Base-by-base conservation (phyloP, 768 basidiomycete species). In the Austroboletus festivus region DNA sequence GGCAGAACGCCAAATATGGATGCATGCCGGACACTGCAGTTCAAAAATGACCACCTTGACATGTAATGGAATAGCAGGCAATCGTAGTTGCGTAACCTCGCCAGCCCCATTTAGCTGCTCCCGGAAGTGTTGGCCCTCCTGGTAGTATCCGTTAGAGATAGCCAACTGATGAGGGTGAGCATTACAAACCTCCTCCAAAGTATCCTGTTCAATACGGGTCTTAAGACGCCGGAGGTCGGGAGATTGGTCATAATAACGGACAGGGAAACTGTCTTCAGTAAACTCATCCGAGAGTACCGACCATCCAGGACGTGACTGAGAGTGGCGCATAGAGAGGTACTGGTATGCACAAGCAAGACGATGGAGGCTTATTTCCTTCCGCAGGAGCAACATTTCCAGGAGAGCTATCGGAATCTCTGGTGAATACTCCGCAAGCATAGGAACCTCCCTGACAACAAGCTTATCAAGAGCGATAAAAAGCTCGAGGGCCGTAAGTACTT, bases 31-130 rank as follows among this genome's bases (percentile, higher is more conserved):
- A 34, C 65, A 65, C 10, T 46, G 42, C 9, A 75, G 51, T 38
- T 78, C 75, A 39, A 78, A 77, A 2, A 75, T 56, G 2, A 65
- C 56, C 0, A 57, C 53, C 42, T 68, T 58, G 0, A 60, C 58
- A 8, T 52, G 34, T 11, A 55, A 9, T 4, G 11, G 15, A 15
- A 68, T n/a, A 75, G 49, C 1, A 71, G 76, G 73, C 71, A 75
- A 48, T 73, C 76, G 40, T 71, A 63, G 7, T 70, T 53, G 2
- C 10, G 33, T 10, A 34, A 28, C 26, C 16, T 15, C 33, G 16
- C 12, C 16, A 34, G 5, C 33, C 33, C 56, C 1, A 47, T 28
- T 11, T 34, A n/a, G n/a, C n/a, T n/a, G n/a, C n/a, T n/a, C n/a
- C n/a, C n/a, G n/a, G n/a, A n/a, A n/a, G n/a, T n/a, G n/a, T n/a